Evolutionary conservation across 2,329 filamentous ascomycete genomes (phyloP).

Genomic region (Pyrenochaeta sp.): DNA sequence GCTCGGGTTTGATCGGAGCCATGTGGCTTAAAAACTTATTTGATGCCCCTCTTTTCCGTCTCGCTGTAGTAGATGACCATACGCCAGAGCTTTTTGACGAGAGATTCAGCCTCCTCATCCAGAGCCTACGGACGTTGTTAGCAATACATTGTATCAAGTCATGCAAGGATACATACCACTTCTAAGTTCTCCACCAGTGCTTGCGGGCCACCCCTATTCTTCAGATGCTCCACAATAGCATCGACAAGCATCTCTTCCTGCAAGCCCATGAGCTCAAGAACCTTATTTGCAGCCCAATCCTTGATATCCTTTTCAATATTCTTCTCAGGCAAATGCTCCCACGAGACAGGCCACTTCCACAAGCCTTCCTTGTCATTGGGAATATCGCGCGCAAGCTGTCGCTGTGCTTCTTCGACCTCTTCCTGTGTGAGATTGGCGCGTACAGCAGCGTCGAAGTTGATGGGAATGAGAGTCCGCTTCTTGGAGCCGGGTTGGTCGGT

Average conservation of each 20-base stretch:
- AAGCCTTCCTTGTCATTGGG: slow-evolving; percentile 85
- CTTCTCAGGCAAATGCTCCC: slow-evolving; percentile 86
- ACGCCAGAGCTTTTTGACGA: slow-evolving; percentile 97
- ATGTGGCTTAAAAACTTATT: slow-evolving; percentile 6
- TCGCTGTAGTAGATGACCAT: slow-evolving; percentile 99
- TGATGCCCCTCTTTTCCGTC: slow-evolving; percentile 85
- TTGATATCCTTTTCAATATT: slow-evolving; percentile 85
- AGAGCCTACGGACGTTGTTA: slow-evolving; percentile 69
- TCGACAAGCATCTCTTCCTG: slow-evolving; percentile 96
- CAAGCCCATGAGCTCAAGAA: slow-evolving; percentile 94
- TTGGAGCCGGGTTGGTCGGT: slow-evolving; percentile 70
- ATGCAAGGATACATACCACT: slow-evolving; percentile 67
- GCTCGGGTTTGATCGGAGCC: not conserved
- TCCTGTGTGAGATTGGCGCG: slow-evolving; percentile 75
- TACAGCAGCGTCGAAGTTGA: slow-evolving; percentile 56
- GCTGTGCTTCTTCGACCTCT: slow-evolving; percentile 82
- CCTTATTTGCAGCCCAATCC: slow-evolving; percentile 97
- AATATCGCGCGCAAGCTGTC: slow-evolving; percentile 87
- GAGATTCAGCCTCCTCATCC: slow-evolving; percentile 91
- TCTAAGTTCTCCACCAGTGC: slow-evolving; percentile 85
- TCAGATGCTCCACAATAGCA: slow-evolving; percentile 86
- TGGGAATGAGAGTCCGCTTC: slow-evolving; percentile 72
- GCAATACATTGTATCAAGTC: slow-evolving; percentile 22
- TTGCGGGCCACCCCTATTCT: slow-evolving; percentile 76
- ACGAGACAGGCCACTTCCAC: slow-evolving; percentile 92